Conservation (phyloP, 179 eudicot genomes). For the Sideroxylon spinosum region DNA sequence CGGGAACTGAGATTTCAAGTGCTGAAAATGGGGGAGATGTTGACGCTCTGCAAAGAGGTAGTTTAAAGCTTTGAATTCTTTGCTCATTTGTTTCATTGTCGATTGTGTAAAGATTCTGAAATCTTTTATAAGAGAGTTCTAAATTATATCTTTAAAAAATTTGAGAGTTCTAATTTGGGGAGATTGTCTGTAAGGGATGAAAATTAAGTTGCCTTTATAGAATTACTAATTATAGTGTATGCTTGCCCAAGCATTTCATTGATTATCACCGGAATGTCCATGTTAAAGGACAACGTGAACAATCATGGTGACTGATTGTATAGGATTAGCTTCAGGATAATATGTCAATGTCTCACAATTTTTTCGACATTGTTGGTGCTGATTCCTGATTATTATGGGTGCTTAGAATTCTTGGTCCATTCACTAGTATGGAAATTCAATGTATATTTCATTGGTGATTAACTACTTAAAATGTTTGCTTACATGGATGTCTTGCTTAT, state of each 20-base stretch:
- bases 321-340: too few relatives aligned
- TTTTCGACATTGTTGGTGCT: too few relatives aligned
- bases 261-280: not conserved
- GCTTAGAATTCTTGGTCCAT: too few relatives aligned
- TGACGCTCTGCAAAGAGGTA: conserved; percentile 16
- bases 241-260: not conserved
- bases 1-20: not conserved
- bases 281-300: not conserved
- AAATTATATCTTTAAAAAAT: not conserved
- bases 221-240: not conserved
- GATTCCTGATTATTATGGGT: too few relatives aligned
- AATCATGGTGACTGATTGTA: too few relatives aligned
- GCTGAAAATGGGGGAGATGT: not conserved
- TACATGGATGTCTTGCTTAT: too few relatives aligned
- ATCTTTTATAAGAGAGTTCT: not conserved
- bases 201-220: not conserved
- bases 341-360: too few relatives aligned
- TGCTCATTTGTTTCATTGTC: not conserved
- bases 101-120: not conserved
- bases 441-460: too few relatives aligned
- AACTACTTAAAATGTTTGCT: too few relatives aligned
- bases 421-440: too few relatives aligned
- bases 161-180: not conserved
- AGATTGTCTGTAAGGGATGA: not conserved
- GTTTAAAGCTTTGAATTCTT: not conserved